Conservation (phyloP, 441 rosid species). For the Populus hybrid region DNA sequence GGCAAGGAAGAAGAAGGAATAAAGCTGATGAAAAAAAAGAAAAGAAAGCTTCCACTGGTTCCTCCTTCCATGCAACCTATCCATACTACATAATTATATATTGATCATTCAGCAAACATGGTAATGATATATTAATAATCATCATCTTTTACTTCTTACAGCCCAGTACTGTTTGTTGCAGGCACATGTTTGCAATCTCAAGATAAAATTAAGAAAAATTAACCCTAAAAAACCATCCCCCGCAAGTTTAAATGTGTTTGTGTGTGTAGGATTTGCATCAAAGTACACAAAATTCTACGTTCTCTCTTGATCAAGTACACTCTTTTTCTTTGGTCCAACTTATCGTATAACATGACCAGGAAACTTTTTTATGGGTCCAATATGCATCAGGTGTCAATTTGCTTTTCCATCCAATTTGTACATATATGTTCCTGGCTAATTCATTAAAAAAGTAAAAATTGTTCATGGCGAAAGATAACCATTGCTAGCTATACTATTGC, state of each 20-base stretch:
- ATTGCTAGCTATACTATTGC: slow-evolving; percentile 3
- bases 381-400: slow-evolving; percentile 16
- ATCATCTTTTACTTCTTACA: slow-evolving; percentile 46
- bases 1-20: slow-evolving; percentile 41
- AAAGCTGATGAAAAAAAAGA: slow-evolving; percentile 32
- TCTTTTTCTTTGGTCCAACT: slow-evolving; percentile 14
- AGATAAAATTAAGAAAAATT: neutral
- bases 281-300: slow-evolving; percentile 22
- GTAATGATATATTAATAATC: slow-evolving; percentile 75
- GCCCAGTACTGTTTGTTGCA: slow-evolving; percentile 30
- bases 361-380: slow-evolving; percentile 29
- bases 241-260: neutral
- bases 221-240: neutral
- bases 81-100: slow-evolving; percentile 37
- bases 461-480: slow-evolving; percentile 2
- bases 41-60: slow-evolving; percentile 36
- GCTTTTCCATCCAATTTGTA: neutral
- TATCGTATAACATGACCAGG: neutral
- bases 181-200: slow-evolving; percentile 51
- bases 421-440: too few relatives aligned
- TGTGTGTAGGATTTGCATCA: slow-evolving; percentile 15
- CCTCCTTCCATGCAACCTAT: slow-evolving; percentile 43
- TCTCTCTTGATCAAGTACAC: neutral
- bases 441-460: too few relatives aligned
- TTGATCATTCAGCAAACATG: slow-evolving; percentile 51